Evolutionary conservation across 2,329 filamentous ascomycete genomes (phyloP), one percentile per base, ranked within the genome.

Genomic region (Fusarium pseudoanthophilum): DNA sequence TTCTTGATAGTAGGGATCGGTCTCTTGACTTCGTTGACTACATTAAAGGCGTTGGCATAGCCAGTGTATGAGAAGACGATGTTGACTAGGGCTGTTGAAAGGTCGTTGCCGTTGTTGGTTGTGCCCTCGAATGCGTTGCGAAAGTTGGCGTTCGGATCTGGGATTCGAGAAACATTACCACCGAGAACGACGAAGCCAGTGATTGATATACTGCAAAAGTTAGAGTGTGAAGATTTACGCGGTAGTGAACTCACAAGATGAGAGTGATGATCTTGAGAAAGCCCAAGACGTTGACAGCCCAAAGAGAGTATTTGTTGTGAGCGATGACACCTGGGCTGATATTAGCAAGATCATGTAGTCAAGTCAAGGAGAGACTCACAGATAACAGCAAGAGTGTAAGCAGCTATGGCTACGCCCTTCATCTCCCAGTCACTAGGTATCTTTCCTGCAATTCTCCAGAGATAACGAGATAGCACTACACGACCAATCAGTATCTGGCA

Each of bases 351-450:
- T 11, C 28, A 30, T 11, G 11, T 11, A 11, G 8, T 30, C 8
- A 30, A 30, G 3, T 11, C 28, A 30, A 11, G 10, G 28, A 11
- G 5, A 30, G 28, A 30, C 11, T 28, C 24, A 46, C 43, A 46
- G 3, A 28, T 46, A 0, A 46, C 83, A 14, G 90, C 89, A 0
- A 90, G 75, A 0, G 88, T 91, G 73, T 92, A 92, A 0, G 85
- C 87, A 3, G 88, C 90, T 39, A 92, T 81, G 1, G 91, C 91
- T 3, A 92, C 87, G 2, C 91, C 92, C 76, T 92, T 92, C 59
- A 88, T 78, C 72, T 92, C 83, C 92, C 91, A 93, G 16, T 84
- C 81, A 0, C 86, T 86, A 0, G 89, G 87, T 0, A 79, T 80
- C 4, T 82, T 78, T 1, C 85, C 87, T 2, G 83, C 86, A 42